These are phyloP conservation scores for Saccharomyces paradoxus DNA, from an alignment of 805 yeast genomes.

Conservation along the genomic window DNA sequence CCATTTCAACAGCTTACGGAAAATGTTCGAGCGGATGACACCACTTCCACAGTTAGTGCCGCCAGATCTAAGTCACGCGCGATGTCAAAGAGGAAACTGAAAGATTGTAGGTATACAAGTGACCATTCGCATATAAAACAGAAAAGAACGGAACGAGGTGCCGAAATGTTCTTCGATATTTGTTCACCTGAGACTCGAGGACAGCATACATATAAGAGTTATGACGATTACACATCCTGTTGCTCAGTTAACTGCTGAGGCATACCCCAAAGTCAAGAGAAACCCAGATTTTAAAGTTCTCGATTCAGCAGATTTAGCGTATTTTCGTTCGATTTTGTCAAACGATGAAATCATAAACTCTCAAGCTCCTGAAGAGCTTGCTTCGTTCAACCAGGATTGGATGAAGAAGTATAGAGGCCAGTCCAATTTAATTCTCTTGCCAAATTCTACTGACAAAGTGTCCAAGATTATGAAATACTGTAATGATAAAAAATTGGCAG, in stretches of 20 bases:
- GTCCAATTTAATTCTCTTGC: constrained; percentile 64
- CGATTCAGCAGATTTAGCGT: constrained; percentile 44
- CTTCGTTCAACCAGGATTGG: constrained; percentile 61
- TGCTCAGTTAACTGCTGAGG: constrained; percentile 48
- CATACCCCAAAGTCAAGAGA: constrained; percentile 49
- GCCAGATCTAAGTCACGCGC: constrained; percentile 1
- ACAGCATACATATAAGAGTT: background rate
- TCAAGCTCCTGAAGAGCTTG: constrained; percentile 8
- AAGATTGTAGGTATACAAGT: background rate
- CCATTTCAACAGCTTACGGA: background rate
- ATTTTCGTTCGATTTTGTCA: constrained; percentile 51
- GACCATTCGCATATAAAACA: background rate
- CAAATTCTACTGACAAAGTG: constrained; percentile 67
- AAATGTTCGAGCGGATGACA: constrained; percentile 2
- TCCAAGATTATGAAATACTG: constrained; percentile 64
- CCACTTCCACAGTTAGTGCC: background rate
- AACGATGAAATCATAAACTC: constrained; percentile 10
- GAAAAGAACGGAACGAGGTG: background rate
- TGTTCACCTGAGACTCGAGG: background rate
- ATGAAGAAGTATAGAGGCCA: constrained; percentile 82
- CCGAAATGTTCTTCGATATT: background rate
- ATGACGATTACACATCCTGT: constrained; percentile 6
- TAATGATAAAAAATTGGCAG: constrained; percentile 60
- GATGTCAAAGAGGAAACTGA: background rate
- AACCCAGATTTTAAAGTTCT: constrained; percentile 41